Conservation (phyloP, 2,329 filamentous ascomycete species). For the Alternaria sp. region DNA sequence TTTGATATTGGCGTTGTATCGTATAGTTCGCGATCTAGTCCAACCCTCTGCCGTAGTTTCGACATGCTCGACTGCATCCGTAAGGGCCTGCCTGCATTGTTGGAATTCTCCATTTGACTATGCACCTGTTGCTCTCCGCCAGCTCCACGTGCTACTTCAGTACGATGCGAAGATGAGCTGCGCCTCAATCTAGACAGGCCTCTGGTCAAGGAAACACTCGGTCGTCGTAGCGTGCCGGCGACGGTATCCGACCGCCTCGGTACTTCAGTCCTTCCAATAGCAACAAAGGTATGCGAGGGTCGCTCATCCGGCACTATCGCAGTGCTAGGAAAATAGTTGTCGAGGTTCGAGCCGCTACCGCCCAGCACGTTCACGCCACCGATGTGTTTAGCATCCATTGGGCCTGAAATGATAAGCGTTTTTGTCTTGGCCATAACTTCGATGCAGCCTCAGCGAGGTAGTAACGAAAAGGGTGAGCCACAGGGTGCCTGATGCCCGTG, state of each 20-base stretch:
- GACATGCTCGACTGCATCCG: conserved; percentile 32
- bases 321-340: conserved; percentile 30
- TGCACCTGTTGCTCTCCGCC: conserved; percentile 9
- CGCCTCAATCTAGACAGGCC: conserved; percentile 36
- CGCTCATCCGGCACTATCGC: conserved; percentile 36
- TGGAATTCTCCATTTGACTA: conserved; percentile 2
- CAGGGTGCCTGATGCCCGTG: conserved; percentile 15
- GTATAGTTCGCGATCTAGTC: conserved; percentile 20
- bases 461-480: conserved; percentile 11
- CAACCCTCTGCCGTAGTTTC: conserved; percentile 27
- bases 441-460: conserved; percentile 12
- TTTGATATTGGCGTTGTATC: conserved; percentile 1
- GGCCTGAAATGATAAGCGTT: conserved; percentile 40
- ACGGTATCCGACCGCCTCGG: conserved; percentile 42
- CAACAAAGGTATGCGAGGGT: conserved; percentile 39
- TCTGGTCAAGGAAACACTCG: conserved; percentile 39
- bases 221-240: conserved; percentile 31
- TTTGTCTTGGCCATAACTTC: conserved; percentile 33
- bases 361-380: conserved; percentile 42
- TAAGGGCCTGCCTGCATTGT: conserved; percentile 15
- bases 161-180: conserved; percentile 28
- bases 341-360: conserved; percentile 24
- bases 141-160: conserved; percentile 18
- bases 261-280: conserved; percentile 33
- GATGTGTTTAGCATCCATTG: conserved; percentile 46